Conservation (phyloP, 345 rosid genomes). For the Citrus trifoliata region DNA sequence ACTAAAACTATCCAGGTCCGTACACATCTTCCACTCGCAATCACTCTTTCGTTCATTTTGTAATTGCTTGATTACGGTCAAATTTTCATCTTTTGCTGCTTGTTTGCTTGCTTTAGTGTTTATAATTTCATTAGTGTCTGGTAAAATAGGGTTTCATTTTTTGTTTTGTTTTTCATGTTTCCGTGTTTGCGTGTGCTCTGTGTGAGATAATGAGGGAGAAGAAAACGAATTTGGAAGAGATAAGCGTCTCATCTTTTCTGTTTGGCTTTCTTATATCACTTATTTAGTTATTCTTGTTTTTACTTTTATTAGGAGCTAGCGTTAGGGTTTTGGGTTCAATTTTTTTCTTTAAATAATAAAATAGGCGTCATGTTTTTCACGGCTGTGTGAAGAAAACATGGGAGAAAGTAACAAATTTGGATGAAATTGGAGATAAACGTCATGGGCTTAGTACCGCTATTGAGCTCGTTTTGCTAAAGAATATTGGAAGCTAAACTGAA, state of each 20-base stretch:
- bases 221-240: background rate
- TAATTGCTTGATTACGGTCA: background rate
- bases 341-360: background rate
- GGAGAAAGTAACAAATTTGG: background rate
- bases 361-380: background rate
- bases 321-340: too few relatives aligned
- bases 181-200: background rate
- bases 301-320: too few relatives aligned
- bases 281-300: background rate
- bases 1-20: slow-evolving; percentile 41
- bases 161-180: background rate
- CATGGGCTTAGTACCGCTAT: background rate
- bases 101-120: background rate
- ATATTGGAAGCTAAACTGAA: background rate
- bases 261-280: background rate
- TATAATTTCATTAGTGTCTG: background rate
- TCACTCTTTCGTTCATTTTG: too few relatives aligned
- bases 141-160: background rate
- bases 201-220: background rate
- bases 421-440: background rate
- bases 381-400: background rate
- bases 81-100: background rate
- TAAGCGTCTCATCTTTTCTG: background rate
- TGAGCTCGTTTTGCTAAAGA: background rate
- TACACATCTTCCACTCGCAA: background rate